Evolutionary conservation across 2,329 filamentous ascomycete species (phyloP), one percentile per base, ranked within the genome.

Genomic region (Seiridium unicorne): DNA sequence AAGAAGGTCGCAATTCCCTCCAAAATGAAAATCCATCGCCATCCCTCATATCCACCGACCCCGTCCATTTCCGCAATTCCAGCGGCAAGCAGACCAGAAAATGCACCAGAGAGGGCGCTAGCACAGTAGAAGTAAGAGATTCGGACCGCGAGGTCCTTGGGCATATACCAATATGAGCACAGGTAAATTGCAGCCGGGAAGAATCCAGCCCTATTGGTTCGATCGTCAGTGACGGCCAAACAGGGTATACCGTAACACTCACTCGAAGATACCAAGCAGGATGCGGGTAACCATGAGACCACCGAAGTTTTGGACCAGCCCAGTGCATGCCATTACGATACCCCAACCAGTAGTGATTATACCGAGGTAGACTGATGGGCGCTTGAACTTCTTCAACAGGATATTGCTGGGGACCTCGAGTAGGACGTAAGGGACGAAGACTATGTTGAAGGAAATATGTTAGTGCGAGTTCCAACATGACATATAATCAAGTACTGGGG

Each of bases 321-420:
- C 68, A 18, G 66, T 66, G 1, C 65, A 56, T 2, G 68, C 69
- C 68, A 70, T 67, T 51, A 67, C 64, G n/a, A 70, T 51, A 11
- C 67, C 69, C 70, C 69, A 81, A 8, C 81, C 70, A 3, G 85
- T 71, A 79, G 91, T 89, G 62, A 90, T 89, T 2, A 79, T 72
- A 0, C 87, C 85, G 47, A 90, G 78, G 66, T 90, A 91, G 44
- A 87, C 72, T 34, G 83, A 86, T 0, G 89, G 89, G 0, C 84
- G 79, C 31, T 61, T 68, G 64, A 89, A 76, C 5, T 79, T 80
- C 68, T 90, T 90, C 51, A 90, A 80, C 10, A 90, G 71, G 35
- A 89, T 73, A 66, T 91, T 90, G 48, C 85, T 88, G 35, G 87
- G 69, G 0, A 83, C 78, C 67, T 89, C 87, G 63, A 87, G 85